Conservation (phyloP, 345 rosid genomes). For the Eucalyptus marginata region DNA sequence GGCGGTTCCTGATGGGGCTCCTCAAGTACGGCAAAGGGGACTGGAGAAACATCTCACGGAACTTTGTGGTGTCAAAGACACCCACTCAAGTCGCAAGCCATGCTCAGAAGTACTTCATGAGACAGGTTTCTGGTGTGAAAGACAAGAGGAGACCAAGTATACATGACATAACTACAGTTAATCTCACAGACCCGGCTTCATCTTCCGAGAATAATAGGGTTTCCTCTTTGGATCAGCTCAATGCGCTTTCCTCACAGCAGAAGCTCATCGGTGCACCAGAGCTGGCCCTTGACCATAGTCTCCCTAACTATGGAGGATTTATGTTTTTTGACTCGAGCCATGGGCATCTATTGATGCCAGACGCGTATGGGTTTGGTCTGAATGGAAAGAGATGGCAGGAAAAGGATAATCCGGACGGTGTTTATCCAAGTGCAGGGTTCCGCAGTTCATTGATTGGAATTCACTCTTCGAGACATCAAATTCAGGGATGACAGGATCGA, state of each 20-base stretch:
- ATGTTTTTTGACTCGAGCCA: constrained; percentile 10
- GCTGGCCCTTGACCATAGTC: constrained; percentile 3
- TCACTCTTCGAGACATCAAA: constrained; percentile 2
- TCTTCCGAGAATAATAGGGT: not conserved
- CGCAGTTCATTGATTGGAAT: constrained; percentile 16
- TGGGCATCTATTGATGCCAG: constrained; percentile 11
- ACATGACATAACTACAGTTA: constrained; percentile 75
- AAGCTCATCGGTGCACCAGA: constrained; percentile 1
- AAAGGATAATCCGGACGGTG: not conserved
- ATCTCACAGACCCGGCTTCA: constrained; percentile 15
- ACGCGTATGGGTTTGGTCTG: constrained; percentile 12
- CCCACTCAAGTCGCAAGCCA: constrained; percentile 99
- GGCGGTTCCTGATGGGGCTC: constrained; percentile 80
- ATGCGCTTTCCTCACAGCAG: constrained; percentile 3
- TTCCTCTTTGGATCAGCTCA: not conserved
- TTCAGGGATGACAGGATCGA: not conserved
- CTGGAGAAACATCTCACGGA: constrained; percentile 91
- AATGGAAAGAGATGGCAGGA: constrained; percentile 11
- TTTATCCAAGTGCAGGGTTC: not conserved
- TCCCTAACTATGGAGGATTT: constrained; percentile 2
- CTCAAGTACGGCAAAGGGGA: constrained; percentile 91
- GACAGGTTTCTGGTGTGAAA: constrained; percentile 76
- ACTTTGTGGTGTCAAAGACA: constrained; percentile 75
- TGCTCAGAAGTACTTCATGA: constrained; percentile 91
- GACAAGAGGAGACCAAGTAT: constrained; percentile 93